phyloP scores from a whole-genome alignment of 2,329 filamentous ascomycete species.

The Cladophialophora chaetospira region DNA sequence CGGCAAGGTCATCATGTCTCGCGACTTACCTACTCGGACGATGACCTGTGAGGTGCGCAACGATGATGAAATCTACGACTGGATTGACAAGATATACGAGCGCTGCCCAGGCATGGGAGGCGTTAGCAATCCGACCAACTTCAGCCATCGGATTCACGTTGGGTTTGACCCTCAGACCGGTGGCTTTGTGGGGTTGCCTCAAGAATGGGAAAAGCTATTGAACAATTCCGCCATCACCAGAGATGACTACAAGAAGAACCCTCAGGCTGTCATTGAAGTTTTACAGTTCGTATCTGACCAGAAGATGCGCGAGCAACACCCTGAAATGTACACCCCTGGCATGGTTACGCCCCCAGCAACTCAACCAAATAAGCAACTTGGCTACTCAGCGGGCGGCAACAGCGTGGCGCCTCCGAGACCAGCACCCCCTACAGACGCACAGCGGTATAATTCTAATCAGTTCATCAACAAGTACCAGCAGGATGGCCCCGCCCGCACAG shows the following conservation, averaged over 20 bases:
- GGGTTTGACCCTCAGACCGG: conserved; percentile 95
- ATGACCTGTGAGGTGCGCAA: conserved; percentile 92
- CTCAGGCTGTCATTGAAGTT: conserved; percentile 72
- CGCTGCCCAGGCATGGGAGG: conserved; percentile 96
- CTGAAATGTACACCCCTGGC: conserved; percentile 59
- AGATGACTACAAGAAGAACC: conserved; percentile 97
- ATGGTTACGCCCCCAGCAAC: conserved; percentile 44
- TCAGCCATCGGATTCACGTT: conserved; percentile 94
- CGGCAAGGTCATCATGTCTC: conserved; percentile 68
- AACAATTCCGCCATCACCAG: conserved; percentile 97
- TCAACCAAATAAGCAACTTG: conserved; percentile 61
- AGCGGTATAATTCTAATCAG: conserved; percentile 49
- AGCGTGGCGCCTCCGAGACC: conserved; percentile 71
- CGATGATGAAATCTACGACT: conserved; percentile 96
- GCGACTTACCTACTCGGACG: conserved; percentile 78
- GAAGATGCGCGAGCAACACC: conserved; percentile 64
- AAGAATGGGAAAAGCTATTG: conserved; percentile 95
- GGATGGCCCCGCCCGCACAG: conserved; percentile 35
- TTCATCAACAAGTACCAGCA: conserved; percentile 36
- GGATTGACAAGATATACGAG: conserved; percentile 98
- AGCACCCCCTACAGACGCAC: conserved; percentile 55
- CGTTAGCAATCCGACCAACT: conserved; percentile 97
- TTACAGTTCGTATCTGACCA: conserved; percentile 71
- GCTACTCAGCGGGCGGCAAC: conserved; percentile 54
- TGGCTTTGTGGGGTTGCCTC: conserved; percentile 89